These are phyloP conservation scores for Panellus pusillus DNA, from an alignment of 768 basidiomycete genomes.

Conservation along the genomic window DNA sequence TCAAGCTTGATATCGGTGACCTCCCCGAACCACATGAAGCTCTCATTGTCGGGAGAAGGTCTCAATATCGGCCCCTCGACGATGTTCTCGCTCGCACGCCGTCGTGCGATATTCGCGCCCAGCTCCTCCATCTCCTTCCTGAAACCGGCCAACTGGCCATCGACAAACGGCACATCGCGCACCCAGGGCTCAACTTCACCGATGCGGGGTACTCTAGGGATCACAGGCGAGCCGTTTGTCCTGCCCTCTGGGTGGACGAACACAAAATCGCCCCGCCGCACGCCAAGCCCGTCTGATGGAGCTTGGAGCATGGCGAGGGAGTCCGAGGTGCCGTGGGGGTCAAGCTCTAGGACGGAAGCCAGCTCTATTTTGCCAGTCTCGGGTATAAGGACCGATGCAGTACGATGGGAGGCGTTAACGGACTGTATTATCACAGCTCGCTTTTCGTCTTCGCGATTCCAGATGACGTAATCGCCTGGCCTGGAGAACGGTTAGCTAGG, in stretches of 20 bases:
- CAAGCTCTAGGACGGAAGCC: constrained; percentile 84
- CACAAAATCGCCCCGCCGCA: constrained; percentile 81
- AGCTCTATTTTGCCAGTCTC: constrained; percentile 58
- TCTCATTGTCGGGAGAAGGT: constrained; percentile 38
- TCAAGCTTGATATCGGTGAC: constrained; percentile 56
- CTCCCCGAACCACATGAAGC: constrained; percentile 83
- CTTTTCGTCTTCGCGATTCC: constrained; percentile 71
- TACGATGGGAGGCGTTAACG: constrained; percentile 71
- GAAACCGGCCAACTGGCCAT: constrained; percentile 66
- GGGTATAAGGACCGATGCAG: constrained; percentile 61
- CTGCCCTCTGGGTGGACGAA: constrained; percentile 69
- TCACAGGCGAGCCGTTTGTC: constrained; percentile 64
- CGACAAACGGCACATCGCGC: constrained; percentile 52
- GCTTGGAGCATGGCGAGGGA: constrained; percentile 40
- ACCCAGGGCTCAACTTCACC: constrained; percentile 86
- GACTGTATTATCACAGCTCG: constrained; percentile 75
- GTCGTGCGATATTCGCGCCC: constrained; percentile 55
- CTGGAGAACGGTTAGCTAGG: constrained; percentile 36
- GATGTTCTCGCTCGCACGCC: constrained; percentile 38
- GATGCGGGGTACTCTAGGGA: constrained; percentile 76
- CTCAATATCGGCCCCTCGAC: constrained; percentile 44
- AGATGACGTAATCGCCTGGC: constrained; percentile 90
- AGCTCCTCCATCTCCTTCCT: constrained; percentile 70
- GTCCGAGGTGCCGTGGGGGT: constrained; percentile 74
- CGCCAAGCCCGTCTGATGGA: constrained; percentile 66